Evolutionary conservation across 1,139 yeast genomes (phyloP).

Genomic region (Geotrichum candidum): DNA sequence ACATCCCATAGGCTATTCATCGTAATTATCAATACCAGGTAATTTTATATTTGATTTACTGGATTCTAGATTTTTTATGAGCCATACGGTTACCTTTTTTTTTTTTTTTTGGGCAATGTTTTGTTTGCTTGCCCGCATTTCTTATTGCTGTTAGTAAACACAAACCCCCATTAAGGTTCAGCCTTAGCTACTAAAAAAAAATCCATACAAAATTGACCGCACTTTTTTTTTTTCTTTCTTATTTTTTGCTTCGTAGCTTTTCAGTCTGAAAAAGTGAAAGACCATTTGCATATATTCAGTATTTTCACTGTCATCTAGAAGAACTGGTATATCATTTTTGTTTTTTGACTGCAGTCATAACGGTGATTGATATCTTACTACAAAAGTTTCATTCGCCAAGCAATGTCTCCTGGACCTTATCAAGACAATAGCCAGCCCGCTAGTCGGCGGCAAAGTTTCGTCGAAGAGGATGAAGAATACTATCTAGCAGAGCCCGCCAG

Average conservation of each 20-base stretch:
- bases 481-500: constrained; percentile 36
- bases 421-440: background rate
- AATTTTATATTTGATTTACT: too few relatives aligned
- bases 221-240: background rate
- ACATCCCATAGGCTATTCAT: too few relatives aligned
- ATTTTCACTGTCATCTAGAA: background rate
- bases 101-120: background rate
- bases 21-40: too few relatives aligned
- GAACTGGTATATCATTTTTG: background rate
- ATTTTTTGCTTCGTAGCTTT: background rate
- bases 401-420: constrained; percentile 9
- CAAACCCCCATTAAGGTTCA: background rate
- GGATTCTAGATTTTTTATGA: too few relatives aligned
- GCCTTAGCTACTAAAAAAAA: background rate
- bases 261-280: too few relatives aligned
- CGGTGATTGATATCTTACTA: background rate
- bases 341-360: background rate
- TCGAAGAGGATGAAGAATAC: constrained; percentile 18
- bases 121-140: background rate
- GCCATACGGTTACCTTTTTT: too few relatives aligned
- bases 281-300: too few relatives aligned
- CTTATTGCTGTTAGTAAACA: background rate
- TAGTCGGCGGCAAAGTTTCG: background rate
- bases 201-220: background rate
- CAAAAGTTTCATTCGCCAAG: background rate